phyloP scores from a whole-genome alignment of 163 green algal genomes.

The Scenedesmus sp. region DNA sequence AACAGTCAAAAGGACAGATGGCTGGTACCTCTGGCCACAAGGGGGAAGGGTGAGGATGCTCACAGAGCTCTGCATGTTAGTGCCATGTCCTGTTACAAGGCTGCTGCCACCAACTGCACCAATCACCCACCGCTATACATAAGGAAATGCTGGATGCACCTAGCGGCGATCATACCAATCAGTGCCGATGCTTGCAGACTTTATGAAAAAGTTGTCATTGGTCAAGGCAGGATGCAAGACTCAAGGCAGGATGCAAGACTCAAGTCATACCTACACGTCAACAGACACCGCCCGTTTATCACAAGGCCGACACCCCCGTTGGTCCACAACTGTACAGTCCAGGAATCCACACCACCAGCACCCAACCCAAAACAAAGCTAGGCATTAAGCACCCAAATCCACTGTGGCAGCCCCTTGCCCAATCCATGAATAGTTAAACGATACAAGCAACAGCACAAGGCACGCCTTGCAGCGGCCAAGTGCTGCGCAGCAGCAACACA shows the following conservation, averaged over 20 bases:
- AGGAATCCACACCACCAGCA: neutral
- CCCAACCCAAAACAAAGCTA: neutral
- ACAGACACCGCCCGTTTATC: neutral
- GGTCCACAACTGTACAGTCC: conserved; percentile 12
- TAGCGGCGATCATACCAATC: neutral
- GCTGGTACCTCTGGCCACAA: neutral
- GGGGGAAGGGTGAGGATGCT: no score
- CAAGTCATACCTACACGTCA: neutral
- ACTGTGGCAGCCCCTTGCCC: neutral
- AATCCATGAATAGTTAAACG: neutral
- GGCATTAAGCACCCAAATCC: neutral
- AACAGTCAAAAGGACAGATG: neutral
- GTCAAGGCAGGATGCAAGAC: neutral
- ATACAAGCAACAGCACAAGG: neutral
- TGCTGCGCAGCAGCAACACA: conserved; percentile 19
- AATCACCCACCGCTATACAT: neutral
- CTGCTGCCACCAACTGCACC: neutral
- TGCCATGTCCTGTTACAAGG: no score
- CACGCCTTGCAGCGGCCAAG: neutral
- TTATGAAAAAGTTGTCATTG: neutral
- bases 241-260: neutral
- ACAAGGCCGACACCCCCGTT: neutral
- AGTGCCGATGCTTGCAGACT: neutral
- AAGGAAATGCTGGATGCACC: neutral
- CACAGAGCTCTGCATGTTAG: no score